Percentiles rank a stretch among this genome's conserved stretches.
phyloP scores from a whole-genome alignment of 106 monocot species.

The Allium sativum region DNA sequence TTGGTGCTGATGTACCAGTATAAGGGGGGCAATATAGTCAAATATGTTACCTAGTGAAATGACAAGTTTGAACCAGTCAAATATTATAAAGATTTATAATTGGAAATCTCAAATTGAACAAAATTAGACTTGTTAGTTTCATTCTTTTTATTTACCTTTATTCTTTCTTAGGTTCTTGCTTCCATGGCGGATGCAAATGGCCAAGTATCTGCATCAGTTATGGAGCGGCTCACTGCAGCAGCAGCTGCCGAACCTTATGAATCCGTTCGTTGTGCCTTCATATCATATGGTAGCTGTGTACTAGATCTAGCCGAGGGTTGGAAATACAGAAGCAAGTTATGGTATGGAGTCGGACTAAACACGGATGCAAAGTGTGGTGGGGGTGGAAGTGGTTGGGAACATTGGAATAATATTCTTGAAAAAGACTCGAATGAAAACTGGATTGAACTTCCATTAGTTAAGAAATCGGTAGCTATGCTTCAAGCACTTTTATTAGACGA shows the following conservation, averaged over 20 bases:
- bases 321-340: slow-evolving; percentile 79
- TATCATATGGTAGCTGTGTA: slow-evolving; percentile 83
- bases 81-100: no score
- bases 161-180: slow-evolving; percentile 54
- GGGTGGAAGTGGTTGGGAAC: slow-evolving; percentile 87
- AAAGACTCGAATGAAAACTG: slow-evolving; percentile 72
- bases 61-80: no score
- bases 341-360: slow-evolving; percentile 92
- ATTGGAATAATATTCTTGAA: slow-evolving; percentile 69
- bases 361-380: slow-evolving; percentile 54
- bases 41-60: no score
- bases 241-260: slow-evolving; percentile 99
- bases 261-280: slow-evolving; percentile 89
- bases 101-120: no score
- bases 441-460: slow-evolving; percentile 84
- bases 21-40: no score
- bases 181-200: slow-evolving; percentile 97
- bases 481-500: slow-evolving; percentile 90
- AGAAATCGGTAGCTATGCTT: slow-evolving; percentile 83
- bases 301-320: slow-evolving; percentile 77
- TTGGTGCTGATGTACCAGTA: no score
- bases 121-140: no score
- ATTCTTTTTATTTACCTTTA: no score
- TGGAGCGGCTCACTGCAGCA: slow-evolving; percentile 95
- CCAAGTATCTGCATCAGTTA: slow-evolving; percentile 85